These are phyloP conservation scores for Funneliformis caledonium DNA, from an alignment of 371 early-diverging fungal genomes.

Conservation along the genomic window DNA sequence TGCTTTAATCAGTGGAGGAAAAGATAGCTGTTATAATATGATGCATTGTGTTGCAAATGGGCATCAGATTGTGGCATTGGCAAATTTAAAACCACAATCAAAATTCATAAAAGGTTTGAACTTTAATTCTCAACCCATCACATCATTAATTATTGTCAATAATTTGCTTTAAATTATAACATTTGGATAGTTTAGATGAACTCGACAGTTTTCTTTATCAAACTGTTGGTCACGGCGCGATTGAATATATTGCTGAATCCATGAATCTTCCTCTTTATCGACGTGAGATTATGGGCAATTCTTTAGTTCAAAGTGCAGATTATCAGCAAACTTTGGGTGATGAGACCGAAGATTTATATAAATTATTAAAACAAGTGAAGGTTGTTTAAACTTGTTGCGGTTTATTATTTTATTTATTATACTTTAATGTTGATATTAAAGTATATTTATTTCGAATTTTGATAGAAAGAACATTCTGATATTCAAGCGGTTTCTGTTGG, in stretches of 20 bases:
- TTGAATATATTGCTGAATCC: constrained; percentile 84
- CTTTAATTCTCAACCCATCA: not conserved
- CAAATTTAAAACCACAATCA: constrained; percentile 88
- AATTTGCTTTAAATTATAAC: not conserved
- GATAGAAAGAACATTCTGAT: constrained; percentile 69
- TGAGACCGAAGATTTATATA: constrained; percentile 97
- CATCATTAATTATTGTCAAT: not conserved
- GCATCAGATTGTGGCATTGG: constrained; percentile 93
- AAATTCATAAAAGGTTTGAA: constrained; percentile 66
- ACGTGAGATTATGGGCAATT: constrained; percentile 74
- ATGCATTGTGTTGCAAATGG: constrained; percentile 95
- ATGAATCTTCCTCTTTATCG: constrained; percentile 92
- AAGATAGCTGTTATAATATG: constrained; percentile 98
- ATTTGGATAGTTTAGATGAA: constrained; percentile 65
- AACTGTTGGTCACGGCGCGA: constrained; percentile 96
- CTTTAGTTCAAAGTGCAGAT: constrained; percentile 71
- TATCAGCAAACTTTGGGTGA: constrained; percentile 72
- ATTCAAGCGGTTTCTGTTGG: constrained; percentile 95
- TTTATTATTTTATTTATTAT: not conserved
- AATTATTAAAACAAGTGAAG: constrained; percentile 72
- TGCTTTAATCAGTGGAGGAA: constrained; percentile 88
- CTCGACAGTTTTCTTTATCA: constrained; percentile 99
- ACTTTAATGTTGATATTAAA: not conserved
- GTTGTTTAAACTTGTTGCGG: constrained; percentile 44
- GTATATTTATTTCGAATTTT: not conserved